Evolutionary conservation across 805 yeast species (phyloP).

Genomic region (Wickerhamiella allomyrinae): DNA sequence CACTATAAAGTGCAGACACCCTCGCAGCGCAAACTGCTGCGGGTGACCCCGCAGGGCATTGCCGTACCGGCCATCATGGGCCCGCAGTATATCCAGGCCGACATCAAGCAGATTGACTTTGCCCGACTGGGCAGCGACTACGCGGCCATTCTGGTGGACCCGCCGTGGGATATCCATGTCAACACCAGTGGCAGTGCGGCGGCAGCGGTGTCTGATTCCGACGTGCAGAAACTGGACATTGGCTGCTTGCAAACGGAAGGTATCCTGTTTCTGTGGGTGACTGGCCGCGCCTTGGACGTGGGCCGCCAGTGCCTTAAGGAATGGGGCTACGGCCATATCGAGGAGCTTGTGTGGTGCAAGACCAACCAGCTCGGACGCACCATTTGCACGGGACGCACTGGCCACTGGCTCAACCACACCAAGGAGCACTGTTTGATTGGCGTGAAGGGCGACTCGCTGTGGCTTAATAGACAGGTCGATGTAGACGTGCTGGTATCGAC

Average conservation of each 20-base stretch:
- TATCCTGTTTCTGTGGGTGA: slow-evolving; percentile 76
- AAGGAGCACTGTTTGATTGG: slow-evolving; percentile 86
- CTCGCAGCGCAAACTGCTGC: slow-evolving; percentile 1
- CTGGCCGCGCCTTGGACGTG: slow-evolving; percentile 82
- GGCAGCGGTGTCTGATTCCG: slow-evolving; percentile 35
- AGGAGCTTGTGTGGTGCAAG: slow-evolving; percentile 84
- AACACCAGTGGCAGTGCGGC: slow-evolving; percentile 23
- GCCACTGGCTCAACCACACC: slow-evolving; percentile 93
- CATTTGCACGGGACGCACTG: slow-evolving; percentile 89
- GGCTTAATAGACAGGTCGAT: slow-evolving; percentile 57
- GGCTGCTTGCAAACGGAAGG: slow-evolving; percentile 71
- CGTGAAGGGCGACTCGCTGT: slow-evolving; percentile 56
- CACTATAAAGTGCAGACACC: slow-evolving; percentile 37
- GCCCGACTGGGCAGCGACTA: slow-evolving; percentile 62
- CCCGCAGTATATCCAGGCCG: slow-evolving; percentile 79
- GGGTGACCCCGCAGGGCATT: background rate
- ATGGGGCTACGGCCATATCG: slow-evolving; percentile 73
- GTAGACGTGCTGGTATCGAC: slow-evolving; percentile 65
- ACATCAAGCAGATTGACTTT: slow-evolving; percentile 62
- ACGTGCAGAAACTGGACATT: slow-evolving; percentile 52
- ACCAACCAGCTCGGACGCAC: slow-evolving; percentile 78
- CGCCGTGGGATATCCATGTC: slow-evolving; percentile 96
- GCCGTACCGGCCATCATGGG: background rate
- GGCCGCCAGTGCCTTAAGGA: slow-evolving; percentile 61
- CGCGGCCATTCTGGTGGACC: slow-evolving; percentile 70